Evolutionary conservation across 495 filamentous ascomycete species (phyloP).

Genomic region (Tuber indicum): DNA sequence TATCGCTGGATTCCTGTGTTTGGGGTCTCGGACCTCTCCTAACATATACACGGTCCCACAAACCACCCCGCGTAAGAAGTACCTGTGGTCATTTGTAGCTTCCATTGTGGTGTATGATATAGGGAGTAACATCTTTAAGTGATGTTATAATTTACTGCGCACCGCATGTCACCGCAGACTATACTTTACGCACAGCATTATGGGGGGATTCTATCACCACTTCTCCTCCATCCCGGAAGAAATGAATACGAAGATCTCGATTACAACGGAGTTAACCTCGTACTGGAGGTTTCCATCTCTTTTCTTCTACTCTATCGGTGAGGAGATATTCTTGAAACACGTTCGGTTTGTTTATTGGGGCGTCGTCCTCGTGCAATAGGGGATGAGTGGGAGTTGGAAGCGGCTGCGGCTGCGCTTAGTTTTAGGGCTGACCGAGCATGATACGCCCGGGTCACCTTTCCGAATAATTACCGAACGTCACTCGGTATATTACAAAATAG

Average conservation of each 20-base stretch:
- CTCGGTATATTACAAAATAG: background rate
- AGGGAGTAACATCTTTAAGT: background rate
- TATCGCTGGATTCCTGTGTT: background rate
- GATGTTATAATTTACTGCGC: background rate
- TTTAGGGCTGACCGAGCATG: background rate
- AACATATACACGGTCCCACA: background rate
- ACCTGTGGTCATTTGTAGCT: background rate
- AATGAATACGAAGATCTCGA: background rate
- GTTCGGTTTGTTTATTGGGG: background rate
- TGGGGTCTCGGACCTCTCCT: background rate
- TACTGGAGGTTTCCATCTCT: background rate
- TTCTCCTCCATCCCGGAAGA: background rate
- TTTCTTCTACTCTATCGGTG: background rate
- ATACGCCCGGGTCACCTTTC: background rate
- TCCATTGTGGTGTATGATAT: background rate
- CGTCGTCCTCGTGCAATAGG: background rate
- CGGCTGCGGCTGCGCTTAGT: background rate
- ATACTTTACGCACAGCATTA: background rate
- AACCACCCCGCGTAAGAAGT: background rate
- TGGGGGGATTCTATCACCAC: background rate
- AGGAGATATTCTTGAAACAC: background rate
- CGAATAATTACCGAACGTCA: background rate
- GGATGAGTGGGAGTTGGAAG: background rate
- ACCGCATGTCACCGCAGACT: too few relatives aligned
- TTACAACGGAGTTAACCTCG: background rate